Evolutionary conservation across 495 filamentous ascomycete species (phyloP), one percentile per base, ranked within the genome.

Genomic region (Talaromyces proteolyticus): DNA sequence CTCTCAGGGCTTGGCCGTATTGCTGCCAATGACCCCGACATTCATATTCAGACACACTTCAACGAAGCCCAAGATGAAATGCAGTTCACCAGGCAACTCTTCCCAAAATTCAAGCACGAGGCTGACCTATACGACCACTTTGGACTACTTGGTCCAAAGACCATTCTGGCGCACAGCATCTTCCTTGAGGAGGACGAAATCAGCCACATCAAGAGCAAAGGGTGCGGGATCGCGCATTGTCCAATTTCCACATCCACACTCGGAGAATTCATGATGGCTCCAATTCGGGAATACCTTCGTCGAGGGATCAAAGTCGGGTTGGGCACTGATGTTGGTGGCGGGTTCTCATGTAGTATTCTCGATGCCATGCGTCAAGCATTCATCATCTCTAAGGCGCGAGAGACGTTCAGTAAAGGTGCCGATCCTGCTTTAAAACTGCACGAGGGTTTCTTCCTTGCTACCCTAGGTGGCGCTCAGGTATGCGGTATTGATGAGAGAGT

Each of bases 321-420:
- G 16, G 84, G 84, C 0, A 86, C 84, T 0, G 84, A 88, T 51
- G 80, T 77, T 47, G 80, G 80, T 3, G 84, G 84, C n/a, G 84
- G 82, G 18, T 80, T 74, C 58, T 78, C 76, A 4, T 66, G 64
- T n/a, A 76, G 73, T 36, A 83, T 84, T 60, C 56, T 83, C 12
- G 78, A 83, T 36, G 70, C 73, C 0, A 82, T 82, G 71, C 67
- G 77, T 11, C 70, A 77, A 54, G 79, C 79, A 4, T 80, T 83
- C 47, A 68, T 86, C n/a, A 78, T 80, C 16, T 79, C 77, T 3
- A 75, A 77, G 53, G 79, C 81, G 7, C 61, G 69, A 11, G 71
- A 80, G 45, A 74, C 64, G 4, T 54, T 65, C 50, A 77, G 73
- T 0, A 38, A 73, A 5, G 81, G 77, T 3, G 50, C 52, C 8